Evolutionary conservation across 176 grass and related monocot genomes (phyloP).

Genomic region (Triticum monococcum): DNA sequence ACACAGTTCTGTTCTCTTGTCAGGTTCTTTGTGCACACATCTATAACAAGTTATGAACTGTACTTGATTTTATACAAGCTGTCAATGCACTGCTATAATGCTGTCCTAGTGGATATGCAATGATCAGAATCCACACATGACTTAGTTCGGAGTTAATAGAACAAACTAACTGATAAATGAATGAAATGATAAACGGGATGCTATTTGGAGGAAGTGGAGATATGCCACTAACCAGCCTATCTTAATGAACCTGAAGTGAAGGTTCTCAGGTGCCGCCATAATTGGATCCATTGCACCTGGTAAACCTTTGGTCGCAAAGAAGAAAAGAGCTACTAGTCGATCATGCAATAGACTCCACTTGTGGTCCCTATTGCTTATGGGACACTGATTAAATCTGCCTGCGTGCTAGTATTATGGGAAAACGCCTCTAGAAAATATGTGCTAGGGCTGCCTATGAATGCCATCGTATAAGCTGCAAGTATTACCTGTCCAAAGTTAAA

Average conservation of each 20-base stretch:
- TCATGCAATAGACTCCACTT: background rate
- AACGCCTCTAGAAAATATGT: background rate
- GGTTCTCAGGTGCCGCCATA: background rate
- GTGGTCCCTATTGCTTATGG: background rate
- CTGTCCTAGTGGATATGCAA: background rate
- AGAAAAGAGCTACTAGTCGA: background rate
- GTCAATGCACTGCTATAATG: constrained; percentile 1
- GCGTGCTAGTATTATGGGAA: background rate
- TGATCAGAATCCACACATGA: background rate
- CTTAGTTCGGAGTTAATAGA: background rate
- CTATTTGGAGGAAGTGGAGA: background rate
- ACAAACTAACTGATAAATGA: background rate
- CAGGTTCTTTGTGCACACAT: background rate
- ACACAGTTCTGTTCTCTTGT: background rate
- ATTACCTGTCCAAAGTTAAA: no score
- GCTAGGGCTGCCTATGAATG: constrained; percentile 2
- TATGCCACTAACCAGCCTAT: background rate
- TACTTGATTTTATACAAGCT: constrained; percentile 13
- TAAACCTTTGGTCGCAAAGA: background rate
- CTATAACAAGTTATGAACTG: background rate
- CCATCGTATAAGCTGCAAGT: background rate
- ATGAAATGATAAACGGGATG: constrained; percentile 9
- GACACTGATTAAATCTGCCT: background rate
- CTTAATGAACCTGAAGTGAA: background rate
- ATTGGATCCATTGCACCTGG: background rate